These are phyloP conservation scores for Verticillium isaacii DNA, from an alignment of 2,329 filamentous ascomycete species.

Conservation along the genomic window DNA sequence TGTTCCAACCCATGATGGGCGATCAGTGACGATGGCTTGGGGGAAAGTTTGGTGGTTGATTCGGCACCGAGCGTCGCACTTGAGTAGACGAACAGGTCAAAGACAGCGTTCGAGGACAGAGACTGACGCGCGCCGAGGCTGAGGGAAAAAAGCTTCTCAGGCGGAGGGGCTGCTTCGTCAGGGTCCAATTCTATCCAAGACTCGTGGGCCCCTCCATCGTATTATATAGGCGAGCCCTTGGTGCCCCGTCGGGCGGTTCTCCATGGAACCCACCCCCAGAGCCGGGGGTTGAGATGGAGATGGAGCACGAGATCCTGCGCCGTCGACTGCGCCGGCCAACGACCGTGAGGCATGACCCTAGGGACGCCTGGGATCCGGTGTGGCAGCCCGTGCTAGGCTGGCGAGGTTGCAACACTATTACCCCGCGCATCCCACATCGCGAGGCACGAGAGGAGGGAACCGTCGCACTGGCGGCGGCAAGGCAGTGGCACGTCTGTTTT, in stretches of 20 bases:
- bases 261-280: background rate
- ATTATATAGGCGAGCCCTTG: background rate
- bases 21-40: background rate
- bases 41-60: background rate
- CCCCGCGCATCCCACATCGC: background rate
- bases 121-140: background rate
- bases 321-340: background rate
- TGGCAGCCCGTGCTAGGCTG: background rate
- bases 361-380: background rate
- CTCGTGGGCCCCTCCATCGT: background rate
- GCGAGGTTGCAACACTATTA: background rate
- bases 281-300: background rate
- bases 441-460: background rate
- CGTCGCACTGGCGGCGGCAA: background rate
- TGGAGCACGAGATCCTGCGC: background rate
- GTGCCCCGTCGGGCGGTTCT: background rate
- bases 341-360: background rate
- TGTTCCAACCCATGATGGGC: conserved; percentile 18
- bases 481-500: background rate
- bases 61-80: background rate
- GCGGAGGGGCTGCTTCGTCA: background rate
- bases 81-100: background rate
- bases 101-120: background rate
- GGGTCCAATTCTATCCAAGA: background rate
- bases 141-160: background rate